Evolutionary conservation across 2,329 filamentous ascomycete species (phyloP).

Genomic region (Emergomyces africanus): DNA sequence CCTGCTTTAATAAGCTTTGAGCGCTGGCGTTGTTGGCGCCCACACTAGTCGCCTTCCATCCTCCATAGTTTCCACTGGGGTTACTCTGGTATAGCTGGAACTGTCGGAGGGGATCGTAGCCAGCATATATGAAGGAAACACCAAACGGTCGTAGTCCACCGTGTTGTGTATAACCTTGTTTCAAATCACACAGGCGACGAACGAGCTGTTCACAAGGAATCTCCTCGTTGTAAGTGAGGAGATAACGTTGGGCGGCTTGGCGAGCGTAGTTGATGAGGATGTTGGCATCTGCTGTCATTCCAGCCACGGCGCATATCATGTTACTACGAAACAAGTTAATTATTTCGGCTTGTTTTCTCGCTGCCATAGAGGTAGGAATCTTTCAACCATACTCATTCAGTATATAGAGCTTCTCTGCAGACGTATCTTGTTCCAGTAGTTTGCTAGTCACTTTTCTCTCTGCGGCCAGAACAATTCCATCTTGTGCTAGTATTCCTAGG

Average conservation of each 20-base stretch:
- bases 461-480: conserved; percentile 95
- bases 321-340: conserved; percentile 48
- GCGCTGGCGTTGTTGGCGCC: conserved; percentile 97
- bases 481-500: conserved; percentile 89
- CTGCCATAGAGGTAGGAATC: not conserved
- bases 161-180: conserved; percentile 98
- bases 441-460: conserved; percentile 99
- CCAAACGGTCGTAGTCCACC: conserved; percentile 96
- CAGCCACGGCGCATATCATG: conserved; percentile 99
- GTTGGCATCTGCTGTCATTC: conserved; percentile 99
- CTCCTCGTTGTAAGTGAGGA: conserved; percentile 98
- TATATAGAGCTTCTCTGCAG: conserved; percentile 99
- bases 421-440: conserved; percentile 97
- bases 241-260: conserved; percentile 91
- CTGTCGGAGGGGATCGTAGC: conserved; percentile 88
- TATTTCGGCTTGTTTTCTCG: not conserved
- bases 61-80: conserved; percentile 95
- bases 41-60: conserved; percentile 97
- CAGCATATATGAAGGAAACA: conserved; percentile 98
- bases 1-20: conserved; percentile 93
- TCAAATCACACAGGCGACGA: conserved; percentile 88
- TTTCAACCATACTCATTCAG: conserved; percentile 68
- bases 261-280: conserved; percentile 99
- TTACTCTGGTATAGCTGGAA: conserved; percentile 99
- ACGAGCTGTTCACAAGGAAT: conserved; percentile 99